These are phyloP conservation scores for Phytophthora citrophthora DNA, from an alignment of 352 stramenopile genomes.

Conservation along the genomic window DNA sequence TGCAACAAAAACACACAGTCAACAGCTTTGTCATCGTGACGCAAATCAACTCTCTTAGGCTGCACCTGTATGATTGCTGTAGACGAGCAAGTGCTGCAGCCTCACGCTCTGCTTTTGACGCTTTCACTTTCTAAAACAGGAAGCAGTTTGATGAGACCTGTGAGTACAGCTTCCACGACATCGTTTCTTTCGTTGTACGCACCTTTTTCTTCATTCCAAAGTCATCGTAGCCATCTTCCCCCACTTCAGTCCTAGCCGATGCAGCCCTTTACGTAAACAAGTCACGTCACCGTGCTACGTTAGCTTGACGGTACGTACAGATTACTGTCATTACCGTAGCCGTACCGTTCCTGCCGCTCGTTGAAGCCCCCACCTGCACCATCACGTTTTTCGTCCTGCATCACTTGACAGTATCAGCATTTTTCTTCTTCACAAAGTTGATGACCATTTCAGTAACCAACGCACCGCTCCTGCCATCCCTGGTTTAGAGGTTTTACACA, in stretches of 20 bases:
- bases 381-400: constrained; percentile 80
- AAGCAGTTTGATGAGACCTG: not conserved
- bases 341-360: constrained; percentile 82
- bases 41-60: not conserved
- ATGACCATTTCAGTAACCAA: not conserved
- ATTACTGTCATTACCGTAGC: not conserved
- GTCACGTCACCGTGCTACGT: constrained; percentile 5
- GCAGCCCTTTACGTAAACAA: constrained; percentile 47
- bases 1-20: constrained; percentile 17
- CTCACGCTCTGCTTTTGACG: constrained; percentile 78
- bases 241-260: constrained; percentile 79
- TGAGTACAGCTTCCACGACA: not conserved
- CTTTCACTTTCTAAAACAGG: constrained; percentile 58
- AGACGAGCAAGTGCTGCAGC: constrained; percentile 80
- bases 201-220: constrained; percentile 89
- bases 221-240: constrained; percentile 88
- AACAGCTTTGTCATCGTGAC: constrained; percentile 2
- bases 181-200: not conserved
- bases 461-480: constrained; percentile 65
- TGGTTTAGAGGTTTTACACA: constrained; percentile 85
- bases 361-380: constrained; percentile 85
- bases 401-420: not conserved
- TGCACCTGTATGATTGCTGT: constrained; percentile 82
- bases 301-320: not conserved
- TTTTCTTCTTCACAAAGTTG: not conserved